Evolutionary conservation across 208 protist genomes (phyloP), one percentile per base, ranked within the genome.

Genomic region (Trypanosoma theileri): DNA sequence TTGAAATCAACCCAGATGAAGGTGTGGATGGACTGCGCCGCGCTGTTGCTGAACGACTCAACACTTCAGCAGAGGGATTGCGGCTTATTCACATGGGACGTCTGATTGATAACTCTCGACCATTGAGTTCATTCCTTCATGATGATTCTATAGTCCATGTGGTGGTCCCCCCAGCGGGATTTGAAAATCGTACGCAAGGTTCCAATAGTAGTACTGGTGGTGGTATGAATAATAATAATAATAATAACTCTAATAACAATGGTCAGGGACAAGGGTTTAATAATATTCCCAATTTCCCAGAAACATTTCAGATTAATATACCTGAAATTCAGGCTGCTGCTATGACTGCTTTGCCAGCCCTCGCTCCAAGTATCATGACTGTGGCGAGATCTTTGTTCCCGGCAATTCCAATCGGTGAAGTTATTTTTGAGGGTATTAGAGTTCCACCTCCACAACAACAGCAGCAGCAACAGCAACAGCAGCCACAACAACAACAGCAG

Each of bases 21-120:
- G 84, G 74, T 13, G 81, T 89, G 16, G 70, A 72, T 8, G 71
- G 73, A 40, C 75, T 94, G 53, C 80, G 73, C 9, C 66, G 58
- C 8, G 42, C 31, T 4, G 58, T 94, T 19, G 50, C 76, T 16
- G 54, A 55, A 14, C 72, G 69, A 19, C 69, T 89, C 31, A 6
- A 73, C 46, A 58, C 81, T 22, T 26, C 70, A 42, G 71, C 70
- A 17, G 51, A 70, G 14, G 62, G 45, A 9, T 12, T 85, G 22
- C 69, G 76, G 8, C 71, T 81, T 19, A 70, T 81, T 48, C 48
- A 70, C 60, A 54, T 58, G 51, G 70, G 76, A 8, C 64, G 59
- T n/a, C 55, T 81, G 3, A 65, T 81, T 53, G 64, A 75, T 41
- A 63, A 55, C 14, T 75, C 70, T 13, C 44, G 58, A 21, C 63